A percentile compares a stretch with the other conserved stretches of the same genome.
phyloP scores from a whole-genome alignment of 371 early-diverging fungal species.

The Rhizopus delemar region DNA sequence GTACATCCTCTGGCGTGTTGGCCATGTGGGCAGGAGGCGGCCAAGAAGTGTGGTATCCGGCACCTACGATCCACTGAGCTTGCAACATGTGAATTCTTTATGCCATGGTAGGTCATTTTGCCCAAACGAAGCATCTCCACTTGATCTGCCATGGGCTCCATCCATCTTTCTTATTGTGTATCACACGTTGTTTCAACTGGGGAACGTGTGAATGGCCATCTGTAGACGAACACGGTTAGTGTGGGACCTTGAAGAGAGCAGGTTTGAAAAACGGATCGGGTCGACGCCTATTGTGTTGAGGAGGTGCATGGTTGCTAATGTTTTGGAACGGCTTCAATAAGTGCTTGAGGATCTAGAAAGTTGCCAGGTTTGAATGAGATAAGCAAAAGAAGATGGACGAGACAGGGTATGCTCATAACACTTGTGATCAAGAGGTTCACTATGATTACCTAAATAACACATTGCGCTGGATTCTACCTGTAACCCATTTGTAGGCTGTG shows the following conservation, averaged over 20 bases:
- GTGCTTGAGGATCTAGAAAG: too few relatives aligned
- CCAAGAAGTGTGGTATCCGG: neutral
- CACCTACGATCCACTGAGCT: neutral
- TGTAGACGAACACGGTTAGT: too few relatives aligned
- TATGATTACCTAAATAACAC: neutral
- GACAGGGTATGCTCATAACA: neutral
- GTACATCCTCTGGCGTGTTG: neutral
- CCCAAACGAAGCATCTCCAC: neutral
- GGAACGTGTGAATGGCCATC: neutral
- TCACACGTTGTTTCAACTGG: neutral
- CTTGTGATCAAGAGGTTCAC: neutral
- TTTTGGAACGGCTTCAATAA: too few relatives aligned
- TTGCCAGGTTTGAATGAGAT: too few relatives aligned
- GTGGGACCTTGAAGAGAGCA: too few relatives aligned
- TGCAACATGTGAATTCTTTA: neutral
- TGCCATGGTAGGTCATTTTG: neutral
- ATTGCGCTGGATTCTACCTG: conserved; percentile 16
- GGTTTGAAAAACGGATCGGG: too few relatives aligned
- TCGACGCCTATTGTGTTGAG: too few relatives aligned
- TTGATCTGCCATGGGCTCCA: neutral
- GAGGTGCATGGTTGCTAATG: too few relatives aligned
- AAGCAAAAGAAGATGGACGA: too few relatives aligned
- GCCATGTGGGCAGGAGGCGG: neutral
- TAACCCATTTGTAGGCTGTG: conserved; percentile 4
- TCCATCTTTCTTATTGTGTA: neutral